phyloP scores from a whole-genome alignment of 768 basidiomycete species.

The Dioszegia aurantiaca region DNA sequence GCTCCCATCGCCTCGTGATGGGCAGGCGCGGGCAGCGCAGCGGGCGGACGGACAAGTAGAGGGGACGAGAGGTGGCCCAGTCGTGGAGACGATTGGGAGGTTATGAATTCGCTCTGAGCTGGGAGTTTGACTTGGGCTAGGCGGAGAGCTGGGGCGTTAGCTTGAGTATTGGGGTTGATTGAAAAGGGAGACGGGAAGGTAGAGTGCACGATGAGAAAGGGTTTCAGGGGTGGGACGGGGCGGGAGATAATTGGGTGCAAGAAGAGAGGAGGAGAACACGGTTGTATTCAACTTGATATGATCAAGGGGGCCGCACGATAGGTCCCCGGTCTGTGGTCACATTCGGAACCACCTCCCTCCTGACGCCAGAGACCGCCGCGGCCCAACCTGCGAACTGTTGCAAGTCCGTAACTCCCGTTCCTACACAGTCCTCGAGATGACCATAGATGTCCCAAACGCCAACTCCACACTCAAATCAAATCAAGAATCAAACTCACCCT shows the following conservation, averaged over 20 bases:
- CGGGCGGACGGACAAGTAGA: slow-evolving; percentile 21
- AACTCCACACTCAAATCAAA: neutral
- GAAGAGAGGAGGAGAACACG: too few species aligned
- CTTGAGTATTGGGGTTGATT: neutral
- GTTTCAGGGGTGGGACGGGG: too few species aligned
- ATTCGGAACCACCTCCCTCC: too few species aligned
- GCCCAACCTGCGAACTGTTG: too few species aligned
- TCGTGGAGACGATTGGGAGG: slow-evolving; percentile 65
- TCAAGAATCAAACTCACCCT: slow-evolving; percentile 60
- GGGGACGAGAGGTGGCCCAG: slow-evolving; percentile 35
- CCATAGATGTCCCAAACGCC: neutral
- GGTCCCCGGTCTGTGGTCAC: too few species aligned
- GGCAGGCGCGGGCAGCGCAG: slow-evolving; percentile 29
- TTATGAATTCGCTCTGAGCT: slow-evolving; percentile 81
- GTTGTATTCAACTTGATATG: too few species aligned
- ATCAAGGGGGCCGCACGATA: too few species aligned
- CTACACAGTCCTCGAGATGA: too few species aligned
- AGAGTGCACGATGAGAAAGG: too few species aligned
- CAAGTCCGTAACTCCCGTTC: too few species aligned
- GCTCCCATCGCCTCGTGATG: slow-evolving; percentile 28
- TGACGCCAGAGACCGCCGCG: too few species aligned
- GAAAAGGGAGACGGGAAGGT: neutral
- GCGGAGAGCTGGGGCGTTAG: slow-evolving; percentile 65
- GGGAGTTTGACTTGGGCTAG: slow-evolving; percentile 86
- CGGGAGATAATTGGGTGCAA: too few species aligned